Base-by-base conservation (phyloP, 345 rosid species). In the Syzygium oleosum region DNA sequence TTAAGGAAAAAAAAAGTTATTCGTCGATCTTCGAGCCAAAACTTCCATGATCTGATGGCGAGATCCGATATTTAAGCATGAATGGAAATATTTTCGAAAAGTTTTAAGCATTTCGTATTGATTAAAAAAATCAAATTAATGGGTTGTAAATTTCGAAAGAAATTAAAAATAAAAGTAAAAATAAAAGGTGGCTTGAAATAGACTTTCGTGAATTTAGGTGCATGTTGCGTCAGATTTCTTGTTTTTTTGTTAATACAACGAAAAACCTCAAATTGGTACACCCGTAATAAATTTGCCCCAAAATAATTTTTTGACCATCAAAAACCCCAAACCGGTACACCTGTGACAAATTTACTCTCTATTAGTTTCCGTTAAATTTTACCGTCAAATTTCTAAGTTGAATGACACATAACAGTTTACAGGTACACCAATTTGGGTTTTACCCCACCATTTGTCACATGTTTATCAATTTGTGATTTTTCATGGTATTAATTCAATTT, bases 351-450 rank as follows among this genome's bases (percentile, higher is more conserved):
- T n/a, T 63, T 63, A 63, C 19, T 4, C 5, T n/a, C 0, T 1
- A 5, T 12, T 6, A 63, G 4, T n/a, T 63, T 63, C 0, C 12
- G 7, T 27, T 63, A 63, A 14, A 6, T 63, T n/a, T 14, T 63
- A 63, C 9, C 0, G 16, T 13, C 9, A 63, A 63, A 63, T 63
- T n/a, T 6, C 38, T 63, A 15, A 63, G 10, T 14, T 63, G 5
- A 15, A n/a, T 63, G 31, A 1, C 4, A n/a, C 9, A 2, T 61
- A 7, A 12, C 0, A 1, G 1, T 61, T n/a, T 2, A 61, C 9
- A 1, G 1, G 0, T 15, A 3, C 29, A n/a, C 1, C 0, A 14
- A 1, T 63, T 61, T 63, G 2, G 19, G 9, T n/a, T n/a, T 63
- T 16, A n/a, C 19, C 7, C 7, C 6, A 14, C 6, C 0, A 2